Percentiles rank a stretch among this genome's conserved stretches.
phyloP scores from a whole-genome alignment of 2,329 filamentous ascomycete species.

The Anisogramma anomala region DNA sequence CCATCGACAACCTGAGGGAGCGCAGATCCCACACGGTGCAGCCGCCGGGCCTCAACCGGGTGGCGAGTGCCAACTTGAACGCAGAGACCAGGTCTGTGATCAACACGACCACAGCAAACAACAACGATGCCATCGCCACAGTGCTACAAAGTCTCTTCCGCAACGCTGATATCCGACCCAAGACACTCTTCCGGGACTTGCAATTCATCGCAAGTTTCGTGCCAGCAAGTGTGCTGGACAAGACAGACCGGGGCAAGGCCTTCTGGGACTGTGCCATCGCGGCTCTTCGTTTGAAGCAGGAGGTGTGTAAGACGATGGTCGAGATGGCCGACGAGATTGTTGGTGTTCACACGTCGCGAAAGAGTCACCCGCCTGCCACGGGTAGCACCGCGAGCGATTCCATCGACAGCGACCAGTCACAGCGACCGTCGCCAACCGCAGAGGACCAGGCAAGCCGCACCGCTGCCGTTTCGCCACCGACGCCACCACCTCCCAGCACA shows the following conservation, averaged over 20 bases:
- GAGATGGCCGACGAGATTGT: conserved; percentile 46
- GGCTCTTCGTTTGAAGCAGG: conserved; percentile 76
- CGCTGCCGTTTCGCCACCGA: conserved; percentile 27
- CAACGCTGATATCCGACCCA: conserved; percentile 58
- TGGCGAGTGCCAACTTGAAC: conserved; percentile 19
- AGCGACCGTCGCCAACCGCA: conserved; percentile 9
- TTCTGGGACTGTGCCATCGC: conserved; percentile 87
- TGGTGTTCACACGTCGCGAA: conserved; percentile 50
- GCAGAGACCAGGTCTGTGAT: conserved; percentile 37
- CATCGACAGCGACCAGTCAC: conserved; percentile 19
- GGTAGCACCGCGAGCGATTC: conserved; percentile 17
- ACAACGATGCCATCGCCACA: conserved; percentile 53
- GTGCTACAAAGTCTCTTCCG: conserved; percentile 57
- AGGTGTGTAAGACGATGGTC: conserved; percentile 71
- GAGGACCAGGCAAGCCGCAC: conserved; percentile 15
- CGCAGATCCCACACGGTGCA: conserved; percentile 48
- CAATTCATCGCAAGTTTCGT: conserved; percentile 63
- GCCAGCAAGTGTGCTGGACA: conserved; percentile 47
- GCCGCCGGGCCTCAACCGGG: conserved; percentile 21
- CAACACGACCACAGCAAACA: conserved; percentile 31
- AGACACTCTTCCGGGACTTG: conserved; percentile 69
- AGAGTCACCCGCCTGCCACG: conserved; percentile 23
- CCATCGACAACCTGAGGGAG: conserved; percentile 59
- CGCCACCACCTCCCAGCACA: conserved; percentile 39
- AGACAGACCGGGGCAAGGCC: conserved; percentile 57